A percentile compares a stretch with the other conserved stretches of the same genome.
phyloP scores from a whole-genome alignment of 2,329 filamentous ascomycete genomes.

The Botrytis cinerea region DNA sequence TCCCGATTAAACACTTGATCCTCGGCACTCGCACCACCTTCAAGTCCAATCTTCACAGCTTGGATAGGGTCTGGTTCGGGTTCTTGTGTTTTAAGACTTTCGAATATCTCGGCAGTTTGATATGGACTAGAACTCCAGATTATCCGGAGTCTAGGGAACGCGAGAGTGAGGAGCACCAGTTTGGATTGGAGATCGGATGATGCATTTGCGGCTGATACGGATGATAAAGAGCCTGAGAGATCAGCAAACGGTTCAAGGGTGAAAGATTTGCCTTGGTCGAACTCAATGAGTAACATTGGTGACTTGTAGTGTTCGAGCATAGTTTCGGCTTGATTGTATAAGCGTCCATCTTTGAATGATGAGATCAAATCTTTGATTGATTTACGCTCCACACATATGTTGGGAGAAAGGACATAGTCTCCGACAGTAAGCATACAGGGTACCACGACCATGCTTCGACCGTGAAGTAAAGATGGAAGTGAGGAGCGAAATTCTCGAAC shows the following conservation, averaged over 20 bases:
- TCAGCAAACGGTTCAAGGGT: constrained; percentile 83
- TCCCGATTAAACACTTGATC: constrained; percentile 77
- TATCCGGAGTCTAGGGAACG: constrained; percentile 85
- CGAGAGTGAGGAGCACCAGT: constrained; percentile 86
- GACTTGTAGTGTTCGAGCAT: constrained; percentile 93
- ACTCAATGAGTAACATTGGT: constrained; percentile 93
- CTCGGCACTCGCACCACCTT: constrained; percentile 61
- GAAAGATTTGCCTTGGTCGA: constrained; percentile 96
- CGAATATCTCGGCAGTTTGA: constrained; percentile 96
- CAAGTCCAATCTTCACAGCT: constrained; percentile 80
- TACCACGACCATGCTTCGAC: constrained; percentile 81
- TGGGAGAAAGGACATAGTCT: constrained; percentile 90
- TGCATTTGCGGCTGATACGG: constrained; percentile 60
- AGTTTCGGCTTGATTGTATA: constrained; percentile 88
- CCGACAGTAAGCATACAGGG: constrained; percentile 96
- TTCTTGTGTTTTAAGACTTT: constrained; percentile 85
- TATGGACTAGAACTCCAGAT: constrained; percentile 94
- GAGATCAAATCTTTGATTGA: constrained; percentile 87
- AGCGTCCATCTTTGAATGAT: constrained; percentile 86
- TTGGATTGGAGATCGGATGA: constrained; percentile 85
- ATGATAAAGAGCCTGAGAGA: constrained; percentile 60
- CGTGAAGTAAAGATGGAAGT: constrained; percentile 87
- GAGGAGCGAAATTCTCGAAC: constrained; percentile 95
- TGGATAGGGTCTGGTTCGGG: constrained; percentile 87
- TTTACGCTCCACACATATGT: constrained; percentile 93